Base-by-base conservation (phyloP, 352 stramenopile genomes). In the Globisporangium iwayamae region DNA sequence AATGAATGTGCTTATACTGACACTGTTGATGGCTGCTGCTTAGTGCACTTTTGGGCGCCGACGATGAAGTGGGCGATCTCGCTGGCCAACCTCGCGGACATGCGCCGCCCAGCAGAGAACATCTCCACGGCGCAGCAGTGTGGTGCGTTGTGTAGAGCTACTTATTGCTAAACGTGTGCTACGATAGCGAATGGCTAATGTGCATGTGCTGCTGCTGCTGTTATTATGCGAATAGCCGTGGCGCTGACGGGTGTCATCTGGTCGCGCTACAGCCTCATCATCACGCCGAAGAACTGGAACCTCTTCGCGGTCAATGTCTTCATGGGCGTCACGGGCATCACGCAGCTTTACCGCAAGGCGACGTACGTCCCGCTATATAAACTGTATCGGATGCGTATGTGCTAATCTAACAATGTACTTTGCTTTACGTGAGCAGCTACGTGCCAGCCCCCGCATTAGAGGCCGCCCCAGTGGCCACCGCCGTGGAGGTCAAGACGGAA, bases 201-300 rank as follows among this genome's bases (percentile, higher is more conserved):
- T 25, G n/a, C 10, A 4, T 59, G 6, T 58, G 7, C 39, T 25
- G 18, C 32, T 36, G 32, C 32, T 36, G 32, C 7, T 36, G 4
- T 36, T 36, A 36, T 36, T 56, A 22, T 36, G 10, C 32, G 46
- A 28, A 28, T 52, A 78, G 87, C 88, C 20, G 83, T 96, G 59
- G 83, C 83, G 41, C 65, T 67, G 43, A 96, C 89, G 11, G 89
- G 88, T n/a, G 65, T 96, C 60, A 96, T 97, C 67, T 97, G 90
- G 89, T 94, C 85, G 32, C 83, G 90, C 56, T 97, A 96, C 74
- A 92, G 78, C 60, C 69, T 93, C 39, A 78, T 96, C 36, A 94
- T 97, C 63, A 95, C 83, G 34, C 89, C 90, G 32, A 87, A 92
- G 69, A 97, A 97, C 80, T 97, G 90, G 81, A 97, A 96, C 69